Conservation (phyloP, 2,329 filamentous ascomycete genomes). For the Aspergillus ustus region DNA sequence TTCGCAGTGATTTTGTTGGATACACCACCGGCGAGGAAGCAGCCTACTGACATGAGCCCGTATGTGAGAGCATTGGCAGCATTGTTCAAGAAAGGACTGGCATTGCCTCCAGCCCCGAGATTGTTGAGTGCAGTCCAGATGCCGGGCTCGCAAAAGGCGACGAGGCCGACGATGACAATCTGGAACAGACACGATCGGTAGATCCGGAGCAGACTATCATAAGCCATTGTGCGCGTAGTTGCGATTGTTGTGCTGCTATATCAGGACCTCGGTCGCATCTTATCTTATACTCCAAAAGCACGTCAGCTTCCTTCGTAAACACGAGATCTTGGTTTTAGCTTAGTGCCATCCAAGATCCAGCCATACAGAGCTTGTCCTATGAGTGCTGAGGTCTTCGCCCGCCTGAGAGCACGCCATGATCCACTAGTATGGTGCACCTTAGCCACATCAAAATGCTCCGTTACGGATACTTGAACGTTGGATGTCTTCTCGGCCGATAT, state of each 20-base stretch:
- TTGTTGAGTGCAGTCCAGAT: conserved; percentile 15
- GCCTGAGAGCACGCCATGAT: conserved; percentile 12
- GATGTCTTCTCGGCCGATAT: neutral
- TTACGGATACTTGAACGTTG: no score
- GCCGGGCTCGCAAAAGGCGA: conserved; percentile 15
- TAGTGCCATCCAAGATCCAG: neutral
- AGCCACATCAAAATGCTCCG: neutral
- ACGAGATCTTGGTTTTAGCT: conserved; percentile 1
- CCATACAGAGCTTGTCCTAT: neutral
- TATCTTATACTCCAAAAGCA: neutral
- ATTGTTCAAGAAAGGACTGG: conserved; percentile 12
- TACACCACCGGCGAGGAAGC: conserved; percentile 14
- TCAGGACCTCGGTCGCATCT: neutral
- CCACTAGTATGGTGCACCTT: conserved; percentile 6
- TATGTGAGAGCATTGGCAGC: conserved; percentile 14
- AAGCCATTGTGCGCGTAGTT: neutral
- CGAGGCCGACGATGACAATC: conserved; percentile 13
- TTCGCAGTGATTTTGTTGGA: conserved; percentile 14
- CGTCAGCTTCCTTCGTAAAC: conserved; percentile 2
- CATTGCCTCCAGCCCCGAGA: conserved; percentile 12
- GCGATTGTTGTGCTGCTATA: no score
- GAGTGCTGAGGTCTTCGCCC: neutral
- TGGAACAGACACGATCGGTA: conserved; percentile 17
- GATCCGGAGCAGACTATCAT: neutral
- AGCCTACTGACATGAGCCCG: conserved; percentile 15